These are phyloP conservation scores for Penicillium aurantiogriseum DNA, from an alignment of 2,329 filamentous ascomycete species.

Conservation along the genomic window DNA sequence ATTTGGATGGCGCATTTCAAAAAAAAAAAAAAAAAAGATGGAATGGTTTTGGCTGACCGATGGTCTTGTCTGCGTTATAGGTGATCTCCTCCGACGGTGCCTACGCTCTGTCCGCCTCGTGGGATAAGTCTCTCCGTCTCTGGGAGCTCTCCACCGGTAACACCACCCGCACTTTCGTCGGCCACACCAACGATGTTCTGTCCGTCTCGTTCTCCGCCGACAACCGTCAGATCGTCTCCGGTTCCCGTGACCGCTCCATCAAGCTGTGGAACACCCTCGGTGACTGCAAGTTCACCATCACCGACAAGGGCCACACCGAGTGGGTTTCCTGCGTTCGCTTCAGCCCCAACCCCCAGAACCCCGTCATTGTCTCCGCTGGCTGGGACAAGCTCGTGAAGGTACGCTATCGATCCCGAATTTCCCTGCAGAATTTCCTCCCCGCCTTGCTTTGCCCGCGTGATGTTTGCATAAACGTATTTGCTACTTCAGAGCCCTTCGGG, in stretches of 20 bases:
- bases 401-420: slow-evolving; percentile 46
- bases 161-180: slow-evolving; percentile 97
- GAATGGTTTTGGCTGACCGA: slow-evolving; percentile 31
- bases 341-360: slow-evolving; percentile 99
- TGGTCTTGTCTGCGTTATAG: slow-evolving; percentile 49
- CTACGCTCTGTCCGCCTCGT: slow-evolving; percentile 97
- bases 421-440: slow-evolving; percentile 18
- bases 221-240: slow-evolving; percentile 99
- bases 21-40: slow-evolving; percentile 9
- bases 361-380: slow-evolving; percentile 95
- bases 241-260: slow-evolving; percentile 96
- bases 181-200: slow-evolving; percentile 98
- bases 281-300: slow-evolving; percentile 99
- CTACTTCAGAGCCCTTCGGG: slow-evolving; percentile 97
- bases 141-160: slow-evolving; percentile 98
- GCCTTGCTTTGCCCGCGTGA: slow-evolving; percentile 62
- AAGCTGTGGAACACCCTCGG: slow-evolving; percentile 99
- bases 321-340: slow-evolving; percentile 99
- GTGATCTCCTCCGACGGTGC: slow-evolving; percentile 99
- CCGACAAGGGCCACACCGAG: slow-evolving; percentile 99
- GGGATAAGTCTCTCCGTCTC: slow-evolving; percentile 99
- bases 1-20: slow-evolving; percentile 4
- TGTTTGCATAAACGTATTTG: slow-evolving; percentile 99
- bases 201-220: slow-evolving; percentile 99
- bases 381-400: slow-evolving; percentile 99